Percentiles rank a stretch among this genome's conserved stretches.
Evolutionary conservation across 2,329 filamentous ascomycete genomes (phyloP).

Genomic region (Alternaria infectoria): DNA sequence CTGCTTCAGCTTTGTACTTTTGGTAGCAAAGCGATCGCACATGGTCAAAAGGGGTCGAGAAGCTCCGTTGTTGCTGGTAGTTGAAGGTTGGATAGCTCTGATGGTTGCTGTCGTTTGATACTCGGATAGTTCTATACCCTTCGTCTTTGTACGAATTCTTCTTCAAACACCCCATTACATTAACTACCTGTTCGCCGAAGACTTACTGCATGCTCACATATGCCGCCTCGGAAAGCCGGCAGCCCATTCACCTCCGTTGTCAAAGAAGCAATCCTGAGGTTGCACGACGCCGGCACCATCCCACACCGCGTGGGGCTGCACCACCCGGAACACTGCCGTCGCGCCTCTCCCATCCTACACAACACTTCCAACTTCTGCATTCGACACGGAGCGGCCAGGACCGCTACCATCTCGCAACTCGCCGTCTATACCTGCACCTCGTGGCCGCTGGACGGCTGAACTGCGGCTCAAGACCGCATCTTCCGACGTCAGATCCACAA

Average conservation of each 20-base stretch:
- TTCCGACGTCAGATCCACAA: slow-evolving; percentile 22
- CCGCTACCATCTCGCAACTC: slow-evolving; percentile 25
- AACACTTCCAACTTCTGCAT: slow-evolving; percentile 10
- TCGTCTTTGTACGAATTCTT: neutral
- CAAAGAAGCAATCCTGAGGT: neutral
- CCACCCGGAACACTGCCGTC: slow-evolving; percentile 6
- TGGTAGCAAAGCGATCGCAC: neutral
- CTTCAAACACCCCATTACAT: neutral
- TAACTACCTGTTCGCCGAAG: neutral
- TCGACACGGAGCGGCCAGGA: slow-evolving; percentile 26
- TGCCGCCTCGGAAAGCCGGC: neutral
- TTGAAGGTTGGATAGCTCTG: neutral
- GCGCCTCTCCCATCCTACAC: slow-evolving; percentile 1
- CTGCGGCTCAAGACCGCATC: slow-evolving; percentile 21
- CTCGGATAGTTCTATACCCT: slow-evolving; percentile 16
- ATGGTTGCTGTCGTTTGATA: neutral
- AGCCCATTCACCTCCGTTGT: neutral
- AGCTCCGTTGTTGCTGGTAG: neutral
- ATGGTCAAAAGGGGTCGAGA: neutral
- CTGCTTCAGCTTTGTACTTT: neutral
- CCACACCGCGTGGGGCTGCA: slow-evolving; percentile 5
- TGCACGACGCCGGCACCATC: neutral
- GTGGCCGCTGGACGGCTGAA: slow-evolving; percentile 17
- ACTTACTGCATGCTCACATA: neutral
- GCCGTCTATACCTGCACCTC: slow-evolving; percentile 16